Conservation (phyloP, 495 filamentous ascomycete genomes). For the Astrothelium subdiscretum region DNA sequence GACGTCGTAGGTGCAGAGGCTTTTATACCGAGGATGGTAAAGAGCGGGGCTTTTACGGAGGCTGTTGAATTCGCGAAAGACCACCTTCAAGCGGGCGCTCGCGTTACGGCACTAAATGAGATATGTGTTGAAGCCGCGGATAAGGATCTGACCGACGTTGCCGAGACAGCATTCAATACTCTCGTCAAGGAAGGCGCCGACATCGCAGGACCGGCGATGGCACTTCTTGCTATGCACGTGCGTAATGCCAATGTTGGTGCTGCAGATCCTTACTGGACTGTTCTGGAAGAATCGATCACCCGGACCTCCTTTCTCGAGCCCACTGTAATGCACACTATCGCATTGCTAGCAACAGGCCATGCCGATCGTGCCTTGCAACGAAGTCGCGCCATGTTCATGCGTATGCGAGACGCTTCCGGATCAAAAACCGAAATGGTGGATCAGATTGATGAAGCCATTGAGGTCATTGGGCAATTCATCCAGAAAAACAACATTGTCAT, state of each 20-base stretch:
- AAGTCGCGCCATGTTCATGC: constrained; percentile 70
- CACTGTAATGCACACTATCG: constrained; percentile 73
- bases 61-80: constrained; percentile 50
- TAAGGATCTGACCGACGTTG: constrained; percentile 55
- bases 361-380: constrained; percentile 63
- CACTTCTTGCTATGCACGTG: constrained; percentile 74
- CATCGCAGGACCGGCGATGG: constrained; percentile 56
- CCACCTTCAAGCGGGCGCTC: constrained; percentile 36
- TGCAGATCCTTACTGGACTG: constrained; percentile 65
- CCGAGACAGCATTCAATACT: constrained; percentile 51
- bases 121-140: constrained; percentile 68
- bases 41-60: constrained; percentile 49
- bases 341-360: constrained; percentile 67
- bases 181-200: constrained; percentile 33
- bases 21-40: constrained; percentile 59
- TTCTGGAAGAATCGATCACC: constrained; percentile 36
- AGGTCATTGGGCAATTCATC: constrained; percentile 56
- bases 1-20: constrained; percentile 60
- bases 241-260: constrained; percentile 64
- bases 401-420: constrained; percentile 47
- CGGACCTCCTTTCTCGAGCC: constrained; percentile 58
- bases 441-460: constrained; percentile 76
- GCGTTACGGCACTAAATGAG: constrained; percentile 42
- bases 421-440: constrained; percentile 44
- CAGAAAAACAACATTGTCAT: constrained; percentile 36